phyloP scores from a whole-genome alignment of 2,329 filamentous ascomycete species.

The Sporothrix pallida region DNA sequence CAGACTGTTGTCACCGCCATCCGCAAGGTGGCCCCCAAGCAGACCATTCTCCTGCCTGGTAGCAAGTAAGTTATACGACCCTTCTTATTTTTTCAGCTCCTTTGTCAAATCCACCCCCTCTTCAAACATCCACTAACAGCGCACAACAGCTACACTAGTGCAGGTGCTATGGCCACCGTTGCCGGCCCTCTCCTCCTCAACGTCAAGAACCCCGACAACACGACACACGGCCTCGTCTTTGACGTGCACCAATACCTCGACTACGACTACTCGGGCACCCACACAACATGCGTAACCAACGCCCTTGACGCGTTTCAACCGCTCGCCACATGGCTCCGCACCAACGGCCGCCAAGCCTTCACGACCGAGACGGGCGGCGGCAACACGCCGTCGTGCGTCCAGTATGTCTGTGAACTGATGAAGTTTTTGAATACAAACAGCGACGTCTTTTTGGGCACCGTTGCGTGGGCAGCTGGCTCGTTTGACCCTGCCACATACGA shows the following conservation, averaged over 20 bases:
- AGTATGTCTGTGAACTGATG: conserved; percentile 44
- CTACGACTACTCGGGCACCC: conserved; percentile 61
- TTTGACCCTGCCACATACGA: conserved; percentile 40
- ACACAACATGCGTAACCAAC: conserved; percentile 58
- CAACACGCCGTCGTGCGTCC: conserved; percentile 46
- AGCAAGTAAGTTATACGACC: conserved; percentile 43
- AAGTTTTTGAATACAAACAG: conserved; percentile 45
- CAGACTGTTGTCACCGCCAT: conserved; percentile 71
- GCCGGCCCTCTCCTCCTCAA: conserved; percentile 50
- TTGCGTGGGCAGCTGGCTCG: conserved; percentile 41
- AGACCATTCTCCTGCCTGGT: conserved; percentile 69
- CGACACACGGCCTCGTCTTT: conserved; percentile 57
- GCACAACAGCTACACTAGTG: conserved; percentile 51
- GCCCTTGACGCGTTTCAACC: conserved; percentile 49
- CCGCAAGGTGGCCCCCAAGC: conserved; percentile 63
- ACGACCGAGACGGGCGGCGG: conserved; percentile 48
- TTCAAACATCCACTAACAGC: not conserved
- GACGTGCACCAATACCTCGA: conserved; percentile 68
- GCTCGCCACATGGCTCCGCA: conserved; percentile 47
- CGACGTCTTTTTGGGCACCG: conserved; percentile 42
- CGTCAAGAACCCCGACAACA: conserved; percentile 64
- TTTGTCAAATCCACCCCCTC: too few species aligned
- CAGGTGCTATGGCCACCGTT: conserved; percentile 42
- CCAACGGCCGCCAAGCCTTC: conserved; percentile 45
- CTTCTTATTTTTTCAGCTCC: not conserved